Conservation (phyloP, 371 early-diverging fungal genomes). For the Apophysomyces trapeziformis region DNA sequence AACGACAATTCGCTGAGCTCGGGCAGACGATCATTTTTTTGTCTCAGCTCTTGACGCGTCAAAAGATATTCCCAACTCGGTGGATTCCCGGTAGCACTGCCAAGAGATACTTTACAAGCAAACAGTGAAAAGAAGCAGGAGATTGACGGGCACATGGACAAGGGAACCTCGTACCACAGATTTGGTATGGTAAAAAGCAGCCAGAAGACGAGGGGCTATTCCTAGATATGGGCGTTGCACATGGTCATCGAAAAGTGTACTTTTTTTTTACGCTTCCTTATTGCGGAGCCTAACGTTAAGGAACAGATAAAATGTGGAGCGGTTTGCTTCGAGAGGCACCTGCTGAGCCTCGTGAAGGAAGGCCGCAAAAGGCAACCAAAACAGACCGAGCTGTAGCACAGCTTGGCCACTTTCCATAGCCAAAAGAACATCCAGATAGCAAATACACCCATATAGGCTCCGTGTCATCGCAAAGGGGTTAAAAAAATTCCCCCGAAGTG, state of each 20-base stretch:
- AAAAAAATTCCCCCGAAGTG: neutral
- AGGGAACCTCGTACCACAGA: slow-evolving; percentile 2
- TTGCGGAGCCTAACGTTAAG: slow-evolving; percentile 8
- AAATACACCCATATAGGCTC: neutral
- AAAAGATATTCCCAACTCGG: neutral
- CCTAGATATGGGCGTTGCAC: slow-evolving; percentile 7
- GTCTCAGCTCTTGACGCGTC: slow-evolving; percentile 2
- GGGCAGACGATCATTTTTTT: slow-evolving; percentile 1
- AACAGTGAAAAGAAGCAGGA: neutral
- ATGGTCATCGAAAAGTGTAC: neutral
- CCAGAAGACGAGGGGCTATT: slow-evolving; percentile 11
- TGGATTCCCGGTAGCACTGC: neutral
- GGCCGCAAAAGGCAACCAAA: slow-evolving; percentile 10
- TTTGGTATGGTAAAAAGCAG: slow-evolving; percentile 8
- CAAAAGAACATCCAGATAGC: neutral
- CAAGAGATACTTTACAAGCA: neutral
- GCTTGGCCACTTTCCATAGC: neutral
- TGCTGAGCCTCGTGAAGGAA: slow-evolving; percentile 8
- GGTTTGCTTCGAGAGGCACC: slow-evolving; percentile 12
- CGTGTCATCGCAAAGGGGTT: neutral
- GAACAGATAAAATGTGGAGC: slow-evolving; percentile 4
- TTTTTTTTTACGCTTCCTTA: neutral
- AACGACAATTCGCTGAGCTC: neutral
- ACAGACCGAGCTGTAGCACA: slow-evolving; percentile 3
- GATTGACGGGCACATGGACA: slow-evolving; percentile 11